Evolutionary conservation across 441 rosid genomes (phyloP).

Genomic region (Macaranga tanarius): DNA sequence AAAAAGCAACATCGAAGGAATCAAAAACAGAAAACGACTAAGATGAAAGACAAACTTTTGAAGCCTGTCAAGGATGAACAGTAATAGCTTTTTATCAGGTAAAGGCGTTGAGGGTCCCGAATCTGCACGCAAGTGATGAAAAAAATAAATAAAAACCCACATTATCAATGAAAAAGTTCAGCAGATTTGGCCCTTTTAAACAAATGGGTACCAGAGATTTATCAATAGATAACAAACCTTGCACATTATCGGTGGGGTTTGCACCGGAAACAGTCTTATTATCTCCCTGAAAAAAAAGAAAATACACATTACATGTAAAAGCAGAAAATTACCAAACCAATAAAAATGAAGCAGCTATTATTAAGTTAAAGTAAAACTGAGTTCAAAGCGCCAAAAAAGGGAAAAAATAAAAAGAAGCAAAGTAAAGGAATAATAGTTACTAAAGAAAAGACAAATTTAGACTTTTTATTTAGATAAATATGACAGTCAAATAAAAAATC

Average conservation of each 20-base stretch:
- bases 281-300: slow-evolving; percentile 36
- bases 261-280: slow-evolving; percentile 40
- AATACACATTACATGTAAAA: too few relatives aligned
- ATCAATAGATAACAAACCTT: slow-evolving; percentile 40
- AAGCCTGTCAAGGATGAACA: slow-evolving; percentile 84
- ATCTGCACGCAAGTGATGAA: slow-evolving; percentile 34
- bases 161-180: slow-evolving; percentile 16
- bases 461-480: slow-evolving; percentile 29
- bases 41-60: slow-evolving; percentile 60
- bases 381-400: slow-evolving; percentile 33
- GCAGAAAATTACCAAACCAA: too few relatives aligned
- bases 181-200: slow-evolving; percentile 12
- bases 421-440: slow-evolving; percentile 20
- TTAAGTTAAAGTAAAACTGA: slow-evolving; percentile 16
- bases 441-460: slow-evolving; percentile 42
- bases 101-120: slow-evolving; percentile 67
- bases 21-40: slow-evolving; percentile 17
- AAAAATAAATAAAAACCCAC: not conserved
- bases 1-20: slow-evolving; percentile 22
- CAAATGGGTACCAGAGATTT: slow-evolving; percentile 12
- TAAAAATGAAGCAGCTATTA: slow-evolving; percentile 24
- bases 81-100: slow-evolving; percentile 82
- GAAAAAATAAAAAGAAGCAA: slow-evolving; percentile 7
- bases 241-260: slow-evolving; percentile 35
- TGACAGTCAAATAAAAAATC: slow-evolving; percentile 30